Percentiles rank a stretch among this genome's conserved stretches.
Evolutionary conservation across 441 rosid species (phyloP).

Genomic region (Pelargonium cotyledonis): DNA sequence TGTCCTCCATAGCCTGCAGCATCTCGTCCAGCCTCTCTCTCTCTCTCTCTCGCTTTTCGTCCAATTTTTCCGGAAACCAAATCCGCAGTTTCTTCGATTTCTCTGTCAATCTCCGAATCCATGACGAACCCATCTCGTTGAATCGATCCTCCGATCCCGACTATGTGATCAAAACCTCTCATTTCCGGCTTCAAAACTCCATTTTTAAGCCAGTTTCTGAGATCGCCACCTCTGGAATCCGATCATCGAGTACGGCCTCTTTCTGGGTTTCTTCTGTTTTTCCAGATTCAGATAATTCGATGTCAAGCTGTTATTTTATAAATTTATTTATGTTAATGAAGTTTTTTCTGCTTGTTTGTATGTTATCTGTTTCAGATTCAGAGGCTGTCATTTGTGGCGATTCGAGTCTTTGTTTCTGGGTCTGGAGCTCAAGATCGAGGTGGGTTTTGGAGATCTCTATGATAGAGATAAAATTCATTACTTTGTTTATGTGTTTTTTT

Average conservation of each 20-base stretch:
- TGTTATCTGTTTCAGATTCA: not conserved
- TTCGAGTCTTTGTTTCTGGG: not conserved
- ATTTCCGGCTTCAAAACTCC: not conserved
- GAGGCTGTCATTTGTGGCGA: not conserved
- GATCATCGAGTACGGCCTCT: not conserved
- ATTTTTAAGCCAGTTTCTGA: not conserved
- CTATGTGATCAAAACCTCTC: not conserved
- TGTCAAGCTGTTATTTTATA: not conserved
- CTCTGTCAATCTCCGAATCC: not conserved
- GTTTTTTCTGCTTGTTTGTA: not conserved
- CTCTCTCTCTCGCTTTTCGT: too few relatives aligned
- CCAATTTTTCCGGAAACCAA: not conserved
- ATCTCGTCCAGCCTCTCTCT: not conserved
- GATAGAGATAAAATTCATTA: not conserved
- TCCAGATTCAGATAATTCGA: not conserved
- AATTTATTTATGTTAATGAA: not conserved
- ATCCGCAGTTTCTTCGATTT: conserved; percentile 5
- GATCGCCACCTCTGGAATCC: not conserved
- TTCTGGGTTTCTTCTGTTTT: not conserved
- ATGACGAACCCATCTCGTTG: not conserved
- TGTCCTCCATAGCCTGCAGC: not conserved
- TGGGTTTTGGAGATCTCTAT: not conserved
- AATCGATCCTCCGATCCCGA: not conserved
- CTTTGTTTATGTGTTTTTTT: not conserved
- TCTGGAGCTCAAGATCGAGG: not conserved